A percentile compares a stretch with the other conserved stretches of the same genome.
Conservation (phyloP, 257 asterid species). For the Salvia hispanica region DNA sequence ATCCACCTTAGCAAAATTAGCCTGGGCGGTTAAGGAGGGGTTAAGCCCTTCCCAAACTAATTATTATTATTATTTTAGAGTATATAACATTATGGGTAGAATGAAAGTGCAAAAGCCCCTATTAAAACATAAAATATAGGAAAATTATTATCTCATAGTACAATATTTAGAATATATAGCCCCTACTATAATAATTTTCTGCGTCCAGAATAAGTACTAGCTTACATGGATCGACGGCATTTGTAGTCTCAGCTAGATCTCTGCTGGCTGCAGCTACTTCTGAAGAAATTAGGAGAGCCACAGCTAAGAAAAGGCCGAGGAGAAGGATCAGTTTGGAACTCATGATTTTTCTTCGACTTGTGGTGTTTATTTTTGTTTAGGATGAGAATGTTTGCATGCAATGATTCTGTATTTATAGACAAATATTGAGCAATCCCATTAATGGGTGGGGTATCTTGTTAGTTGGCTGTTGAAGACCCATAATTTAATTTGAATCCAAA, state of each 20-base stretch:
- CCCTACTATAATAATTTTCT: too few species aligned
- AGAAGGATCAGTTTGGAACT: slow-evolving; percentile 26
- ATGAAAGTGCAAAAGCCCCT: too few species aligned
- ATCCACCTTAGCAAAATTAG: too few species aligned
- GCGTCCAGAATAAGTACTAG: too few species aligned
- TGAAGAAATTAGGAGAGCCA: slow-evolving; percentile 22
- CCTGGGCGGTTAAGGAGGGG: too few species aligned
- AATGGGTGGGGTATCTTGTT: neutral
- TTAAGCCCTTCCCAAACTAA: too few species aligned
- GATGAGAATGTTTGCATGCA: neutral
- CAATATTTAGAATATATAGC: neutral
- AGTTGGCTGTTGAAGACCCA: neutral
- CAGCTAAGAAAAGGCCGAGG: slow-evolving; percentile 27
- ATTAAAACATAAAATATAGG: too few species aligned
- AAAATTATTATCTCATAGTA: too few species aligned
- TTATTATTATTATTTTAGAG: too few species aligned
- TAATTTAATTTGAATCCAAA: neutral
- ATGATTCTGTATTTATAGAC: slow-evolving; percentile 26
- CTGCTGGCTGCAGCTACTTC: slow-evolving; percentile 28
- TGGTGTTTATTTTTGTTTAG: too few species aligned
- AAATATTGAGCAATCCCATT: slow-evolving; percentile 9
- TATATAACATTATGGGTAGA: too few species aligned
- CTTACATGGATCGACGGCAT: slow-evolving; percentile 12
- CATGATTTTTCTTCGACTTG: neutral
- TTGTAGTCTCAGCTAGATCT: slow-evolving; percentile 20